Conservation (phyloP, 441 rosid genomes). For the Populus trichocarpa region DNA sequence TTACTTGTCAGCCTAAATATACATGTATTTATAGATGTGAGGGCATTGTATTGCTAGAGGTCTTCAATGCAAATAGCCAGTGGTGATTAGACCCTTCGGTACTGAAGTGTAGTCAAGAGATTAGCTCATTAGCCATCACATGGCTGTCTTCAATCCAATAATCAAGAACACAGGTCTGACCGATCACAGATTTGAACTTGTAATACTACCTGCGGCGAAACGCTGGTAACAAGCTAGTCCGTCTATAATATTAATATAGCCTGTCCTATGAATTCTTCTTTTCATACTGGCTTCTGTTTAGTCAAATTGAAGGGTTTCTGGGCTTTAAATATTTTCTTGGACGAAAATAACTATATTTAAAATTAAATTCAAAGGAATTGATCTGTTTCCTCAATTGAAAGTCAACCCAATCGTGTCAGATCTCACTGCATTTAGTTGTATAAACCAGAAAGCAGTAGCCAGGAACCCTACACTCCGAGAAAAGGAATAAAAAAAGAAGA, state of each 20-base stretch:
- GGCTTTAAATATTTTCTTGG: background rate
- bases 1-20: too few relatives aligned
- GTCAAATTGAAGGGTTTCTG: background rate
- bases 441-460: background rate
- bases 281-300: background rate
- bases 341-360: too few relatives aligned
- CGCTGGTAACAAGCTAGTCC: too few relatives aligned
- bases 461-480: background rate
- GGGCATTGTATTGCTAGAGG: too few relatives aligned
- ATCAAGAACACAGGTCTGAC: background rate
- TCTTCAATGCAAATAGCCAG: too few relatives aligned
- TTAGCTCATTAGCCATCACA: constrained; percentile 9
- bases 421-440: background rate
- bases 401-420: background rate
- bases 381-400: background rate
- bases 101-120: background rate
- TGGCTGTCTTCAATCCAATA: constrained; percentile 15
- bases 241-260: background rate
- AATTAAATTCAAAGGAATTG: background rate
- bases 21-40: too few relatives aligned
- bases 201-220: too few relatives aligned
- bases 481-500: too few relatives aligned
- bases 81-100: background rate
- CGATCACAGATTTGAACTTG: background rate
- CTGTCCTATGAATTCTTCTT: background rate